Base-by-base conservation (phyloP, 202 grass and related monocot genomes). In the Zizania palustris region DNA sequence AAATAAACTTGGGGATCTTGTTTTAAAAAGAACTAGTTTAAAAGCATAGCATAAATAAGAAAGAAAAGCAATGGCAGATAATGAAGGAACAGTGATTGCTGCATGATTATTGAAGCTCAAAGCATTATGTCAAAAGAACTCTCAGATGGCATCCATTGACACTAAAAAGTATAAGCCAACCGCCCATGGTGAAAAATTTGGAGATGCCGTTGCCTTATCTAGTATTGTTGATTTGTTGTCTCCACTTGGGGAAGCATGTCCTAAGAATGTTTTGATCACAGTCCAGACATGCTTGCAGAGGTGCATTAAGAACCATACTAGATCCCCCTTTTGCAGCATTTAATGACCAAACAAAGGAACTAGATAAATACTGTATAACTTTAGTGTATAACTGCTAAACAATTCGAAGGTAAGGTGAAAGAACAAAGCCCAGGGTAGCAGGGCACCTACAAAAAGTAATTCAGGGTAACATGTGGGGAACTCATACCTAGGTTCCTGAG, bases 401-500 rank as follows among this genome's bases (percentile, higher is more conserved):
- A 45, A 53, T 36, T 36, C 28, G 35, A 67, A 56, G 36, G n/a
- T n/a, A 64, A n/a, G 58, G 33, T 36, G 64, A 46, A 53, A 62
- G 5, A 5, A 1, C 2, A 49, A 40, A 53, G 14, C 20, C 20
- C 36, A 44, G 36, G 28, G 11, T 41, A 57, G 20, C 36, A 45
- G 45, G n/a, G 11, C 41, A 58, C n/a, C 16, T 44, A 60, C 9
- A 64, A 48, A 66, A 28, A 70, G 9, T 43, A 58, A 28, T 46
- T 71, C 21, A 73, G 13, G 44, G 45, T 40, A 69, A 69, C 16
- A 67, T 68, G 43, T 68, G 12, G 13, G 35, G 33, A 54, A 49
- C 11, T 41, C 75, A 83, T 99, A 99, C 96, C 96, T 73, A 99
- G 76, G 82, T 92, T 99, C 53, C 78, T 83, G 40, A 99, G 92